Conservation (phyloP, 2,329 filamentous ascomycete species). For the Colletotrichum sp. region DNA sequence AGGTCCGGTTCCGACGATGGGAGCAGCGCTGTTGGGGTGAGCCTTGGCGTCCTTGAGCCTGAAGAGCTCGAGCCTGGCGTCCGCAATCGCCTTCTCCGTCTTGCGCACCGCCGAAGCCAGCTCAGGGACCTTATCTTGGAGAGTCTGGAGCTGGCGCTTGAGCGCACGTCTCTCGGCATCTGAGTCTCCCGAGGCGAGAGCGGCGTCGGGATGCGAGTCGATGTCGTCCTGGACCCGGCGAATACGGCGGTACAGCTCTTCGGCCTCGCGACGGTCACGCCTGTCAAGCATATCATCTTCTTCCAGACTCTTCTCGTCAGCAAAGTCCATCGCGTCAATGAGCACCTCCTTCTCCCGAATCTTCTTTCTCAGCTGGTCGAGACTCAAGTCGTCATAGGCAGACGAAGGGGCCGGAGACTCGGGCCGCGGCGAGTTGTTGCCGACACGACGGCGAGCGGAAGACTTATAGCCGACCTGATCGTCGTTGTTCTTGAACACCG, state of each 20-base stretch:
- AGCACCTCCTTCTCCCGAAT: slow-evolving; percentile 94
- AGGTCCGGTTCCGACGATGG: slow-evolving; percentile 90
- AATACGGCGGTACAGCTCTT: slow-evolving; percentile 92
- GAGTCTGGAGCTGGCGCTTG: slow-evolving; percentile 85
- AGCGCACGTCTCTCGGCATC: slow-evolving; percentile 86
- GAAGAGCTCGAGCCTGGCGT: slow-evolving; percentile 91
- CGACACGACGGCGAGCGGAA: slow-evolving; percentile 86
- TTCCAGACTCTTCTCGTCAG: slow-evolving; percentile 87
- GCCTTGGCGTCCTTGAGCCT: slow-evolving; percentile 92
- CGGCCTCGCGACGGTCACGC: slow-evolving; percentile 87
- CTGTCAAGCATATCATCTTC: slow-evolving; percentile 93
- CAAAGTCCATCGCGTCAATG: slow-evolving; percentile 94
- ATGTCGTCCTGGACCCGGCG: slow-evolving; percentile 93
- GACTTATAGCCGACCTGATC: slow-evolving; percentile 92
- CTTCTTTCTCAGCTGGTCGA: slow-evolving; percentile 91
- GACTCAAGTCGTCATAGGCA: slow-evolving; percentile 80
- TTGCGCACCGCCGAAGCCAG: slow-evolving; percentile 90
- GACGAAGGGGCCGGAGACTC: slow-evolving; percentile 72
- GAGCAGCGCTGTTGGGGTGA: slow-evolving; percentile 78
- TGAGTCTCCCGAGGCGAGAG: slow-evolving; percentile 74
- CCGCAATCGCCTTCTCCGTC: slow-evolving; percentile 90
- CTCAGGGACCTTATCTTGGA: slow-evolving; percentile 90
- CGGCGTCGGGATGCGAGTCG: slow-evolving; percentile 83
- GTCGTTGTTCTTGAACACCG: slow-evolving; percentile 95
- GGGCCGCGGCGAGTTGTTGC: slow-evolving; percentile 79